Base-by-base conservation (phyloP, 2,329 filamentous ascomycete species). In the Penicillium sp. region DNA sequence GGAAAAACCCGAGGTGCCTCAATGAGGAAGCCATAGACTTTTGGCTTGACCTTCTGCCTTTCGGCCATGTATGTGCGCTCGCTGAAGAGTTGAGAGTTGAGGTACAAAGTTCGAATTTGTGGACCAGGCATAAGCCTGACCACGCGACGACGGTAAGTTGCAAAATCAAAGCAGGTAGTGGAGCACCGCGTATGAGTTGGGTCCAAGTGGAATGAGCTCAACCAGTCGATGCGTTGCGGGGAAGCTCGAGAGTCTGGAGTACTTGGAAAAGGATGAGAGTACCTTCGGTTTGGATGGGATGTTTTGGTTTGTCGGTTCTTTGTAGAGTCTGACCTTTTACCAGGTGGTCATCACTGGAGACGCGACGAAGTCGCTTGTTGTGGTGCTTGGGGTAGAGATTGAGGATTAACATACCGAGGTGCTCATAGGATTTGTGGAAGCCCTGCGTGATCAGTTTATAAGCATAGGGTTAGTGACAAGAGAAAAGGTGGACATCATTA, bases 311-410 rank as follows among this genome's bases (percentile, higher is more conserved):
- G 44, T 37, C 58, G 63, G 65, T 71, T 78, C 75, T 46, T 59
- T 49, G 42, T 29, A 55, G 60, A 65, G 72, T 78, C 75, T 73
- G 75, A 78, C 75, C 76, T 78, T 78, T 78, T 78, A 78, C 76
- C 76, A 78, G 70, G 65, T 63, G 71, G 55, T 58, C 76, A 78
- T 78, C 76, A 76, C 72, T 56, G 74, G 75, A 77, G 73, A 71
- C 52, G 42, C 47, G 42, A 27, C 47, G 44, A 21, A 26, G 47
- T 33, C 48, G 26, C 49, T 48, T 42, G 39, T 22, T 22, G n/a
- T 22, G 39, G 43, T n/a, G 31, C 31, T 27, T 16, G 42, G 16
- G 31, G n/a, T 42, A 21, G 31, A 51, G 26, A 43, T 16, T 4
- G 27, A 33, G 13, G 16, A 9, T 19, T 29, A 16, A 50, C 22